These are phyloP conservation scores for Camellia granthamiana DNA, from an alignment of 148 eudicot species.

Conservation along the genomic window DNA sequence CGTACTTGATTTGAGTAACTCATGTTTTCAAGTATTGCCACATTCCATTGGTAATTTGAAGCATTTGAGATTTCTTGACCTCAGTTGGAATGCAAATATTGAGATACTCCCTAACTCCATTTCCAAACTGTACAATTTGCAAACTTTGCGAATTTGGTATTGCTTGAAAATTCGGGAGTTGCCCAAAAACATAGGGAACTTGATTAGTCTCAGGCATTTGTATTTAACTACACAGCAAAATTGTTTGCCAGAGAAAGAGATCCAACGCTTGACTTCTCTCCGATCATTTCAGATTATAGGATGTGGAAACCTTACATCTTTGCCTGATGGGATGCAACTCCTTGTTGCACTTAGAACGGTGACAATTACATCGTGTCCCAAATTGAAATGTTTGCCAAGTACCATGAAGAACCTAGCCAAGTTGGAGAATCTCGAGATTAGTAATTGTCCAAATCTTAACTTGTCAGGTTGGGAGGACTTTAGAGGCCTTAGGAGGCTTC, in stretches of 20 bases:
- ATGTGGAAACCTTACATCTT: background rate
- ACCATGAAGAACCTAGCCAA: too few species aligned
- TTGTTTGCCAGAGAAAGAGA: conserved; percentile 2
- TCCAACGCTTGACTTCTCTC: conserved; percentile 6
- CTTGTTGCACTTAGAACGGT: background rate
- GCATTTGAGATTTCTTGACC: conserved; percentile 8
- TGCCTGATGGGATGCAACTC: background rate
- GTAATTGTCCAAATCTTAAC: too few species aligned
- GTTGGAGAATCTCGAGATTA: too few species aligned
- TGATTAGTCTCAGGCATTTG: conserved; percentile 6
- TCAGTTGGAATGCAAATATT: background rate
- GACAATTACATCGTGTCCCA: background rate
- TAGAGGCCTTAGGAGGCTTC: too few species aligned
- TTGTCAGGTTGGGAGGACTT: too few species aligned
- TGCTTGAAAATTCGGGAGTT: background rate
- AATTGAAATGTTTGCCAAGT: too few species aligned
- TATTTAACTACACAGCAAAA: conserved; percentile 1
- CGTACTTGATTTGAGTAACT: background rate
- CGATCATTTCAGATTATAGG: background rate
- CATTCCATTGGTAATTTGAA: conserved; percentile 11
- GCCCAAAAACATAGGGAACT: conserved; percentile 1
- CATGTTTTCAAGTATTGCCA: background rate
- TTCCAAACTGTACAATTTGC: background rate
- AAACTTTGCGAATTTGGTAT: background rate
- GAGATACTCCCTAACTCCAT: background rate